phyloP scores from a whole-genome alignment of 2,329 filamentous ascomycete genomes.

The Trichothecium sympodiale region DNA sequence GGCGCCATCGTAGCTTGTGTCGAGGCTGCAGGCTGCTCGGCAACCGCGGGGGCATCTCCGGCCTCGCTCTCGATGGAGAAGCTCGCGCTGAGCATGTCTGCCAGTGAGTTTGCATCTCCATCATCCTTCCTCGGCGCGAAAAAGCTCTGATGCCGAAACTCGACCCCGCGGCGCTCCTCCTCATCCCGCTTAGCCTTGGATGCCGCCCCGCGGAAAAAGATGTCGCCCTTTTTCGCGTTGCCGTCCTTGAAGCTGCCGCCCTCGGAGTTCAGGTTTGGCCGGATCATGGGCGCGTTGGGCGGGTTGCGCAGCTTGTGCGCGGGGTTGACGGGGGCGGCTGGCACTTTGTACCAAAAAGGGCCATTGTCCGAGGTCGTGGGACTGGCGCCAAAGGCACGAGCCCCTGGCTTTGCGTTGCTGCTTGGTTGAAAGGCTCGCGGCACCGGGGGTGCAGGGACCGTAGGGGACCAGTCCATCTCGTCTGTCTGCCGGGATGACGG shows the following conservation, averaged over 20 bases:
- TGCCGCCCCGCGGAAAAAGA: constrained; percentile 34
- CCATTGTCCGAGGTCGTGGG: constrained; percentile 31
- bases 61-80: constrained; percentile 27
- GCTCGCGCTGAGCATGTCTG: constrained; percentile 31
- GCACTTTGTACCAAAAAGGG: constrained; percentile 61
- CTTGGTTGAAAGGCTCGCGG: constrained; percentile 29
- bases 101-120: constrained; percentile 31
- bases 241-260: constrained; percentile 8
- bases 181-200: not conserved
- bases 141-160: constrained; percentile 50
- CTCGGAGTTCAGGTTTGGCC: constrained; percentile 25
- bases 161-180: constrained; percentile 14
- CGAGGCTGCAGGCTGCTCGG: no score
- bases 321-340: constrained; percentile 56
- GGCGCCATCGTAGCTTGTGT: no score
- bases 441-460: constrained; percentile 12
- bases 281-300: constrained; percentile 41
- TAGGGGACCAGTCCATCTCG: constrained; percentile 67
- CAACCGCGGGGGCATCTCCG: constrained; percentile 4
- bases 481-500: constrained; percentile 27
- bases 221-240: constrained; percentile 24
- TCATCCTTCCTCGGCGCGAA: constrained; percentile 35
- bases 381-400: constrained; percentile 28
- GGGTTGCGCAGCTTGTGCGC: constrained; percentile 53
- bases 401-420: constrained; percentile 18